Evolutionary conservation across 2,329 filamentous ascomycete genomes (phyloP).

Genomic region (Cordyceps tenuipes): DNA sequence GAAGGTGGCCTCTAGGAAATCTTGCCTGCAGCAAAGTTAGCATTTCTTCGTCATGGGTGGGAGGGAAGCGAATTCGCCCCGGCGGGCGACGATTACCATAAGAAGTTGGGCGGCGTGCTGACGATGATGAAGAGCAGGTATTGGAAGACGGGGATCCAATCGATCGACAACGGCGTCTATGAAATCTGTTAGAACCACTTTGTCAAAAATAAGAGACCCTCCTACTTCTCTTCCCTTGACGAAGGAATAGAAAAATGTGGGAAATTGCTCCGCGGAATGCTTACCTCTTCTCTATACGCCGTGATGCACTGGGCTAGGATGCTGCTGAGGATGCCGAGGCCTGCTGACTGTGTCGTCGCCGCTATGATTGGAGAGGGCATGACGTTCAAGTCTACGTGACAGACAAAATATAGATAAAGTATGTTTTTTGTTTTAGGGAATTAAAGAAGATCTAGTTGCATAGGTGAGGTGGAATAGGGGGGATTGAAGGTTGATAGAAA

Average conservation of each 20-base stretch:
- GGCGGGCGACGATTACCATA: constrained; percentile 50
- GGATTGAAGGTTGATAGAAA: neutral
- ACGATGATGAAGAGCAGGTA: constrained; percentile 68
- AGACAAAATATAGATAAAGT: neutral
- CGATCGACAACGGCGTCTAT: constrained; percentile 49
- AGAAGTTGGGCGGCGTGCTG: constrained; percentile 71
- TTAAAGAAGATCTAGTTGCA: neutral
- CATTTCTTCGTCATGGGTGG: neutral
- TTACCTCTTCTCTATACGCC: constrained; percentile 52
- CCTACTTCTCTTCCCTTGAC: too few relatives aligned
- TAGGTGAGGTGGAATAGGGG: neutral
- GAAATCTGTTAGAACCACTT: neutral
- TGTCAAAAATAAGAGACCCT: neutral
- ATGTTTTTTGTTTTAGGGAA: neutral
- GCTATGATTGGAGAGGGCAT: constrained; percentile 38
- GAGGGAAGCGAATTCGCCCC: neutral
- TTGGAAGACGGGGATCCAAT: constrained; percentile 62
- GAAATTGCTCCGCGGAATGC: constrained; percentile 12
- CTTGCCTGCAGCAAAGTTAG: constrained; percentile 45
- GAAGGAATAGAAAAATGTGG: too few relatives aligned
- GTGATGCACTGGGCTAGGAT: constrained; percentile 63
- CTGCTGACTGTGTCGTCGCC: constrained; percentile 56
- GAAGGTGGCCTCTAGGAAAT: constrained; percentile 64
- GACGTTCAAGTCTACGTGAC: neutral
- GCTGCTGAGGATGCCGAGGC: constrained; percentile 61